Percentiles rank a stretch among this genome's conserved stretches.
These are phyloP conservation scores for Pestalotiopsis sp. DNA, from an alignment of 2,329 filamentous ascomycete species.

Conservation along the genomic window DNA sequence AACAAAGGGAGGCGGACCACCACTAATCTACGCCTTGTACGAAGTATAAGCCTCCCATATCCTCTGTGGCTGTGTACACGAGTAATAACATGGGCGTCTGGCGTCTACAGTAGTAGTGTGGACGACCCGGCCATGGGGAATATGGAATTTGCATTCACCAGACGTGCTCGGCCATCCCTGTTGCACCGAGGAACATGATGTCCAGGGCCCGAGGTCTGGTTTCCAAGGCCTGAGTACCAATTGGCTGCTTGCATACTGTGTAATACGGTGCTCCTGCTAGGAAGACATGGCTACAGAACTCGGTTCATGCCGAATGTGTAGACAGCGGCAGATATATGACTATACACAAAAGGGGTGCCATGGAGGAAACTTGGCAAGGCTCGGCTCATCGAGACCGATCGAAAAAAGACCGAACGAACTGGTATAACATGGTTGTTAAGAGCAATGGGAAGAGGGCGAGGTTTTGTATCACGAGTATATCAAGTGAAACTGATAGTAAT, in stretches of 20 bases:
- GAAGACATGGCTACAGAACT: not conserved
- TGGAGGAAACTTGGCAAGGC: not conserved
- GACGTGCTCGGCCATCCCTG: not conserved
- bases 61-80: not conserved
- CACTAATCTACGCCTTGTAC: too few relatives aligned
- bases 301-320: not conserved
- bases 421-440: not conserved
- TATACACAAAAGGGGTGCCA: not conserved
- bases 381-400: not conserved
- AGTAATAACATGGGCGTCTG: not conserved
- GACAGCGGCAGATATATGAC: not conserved
- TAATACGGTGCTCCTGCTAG: not conserved
- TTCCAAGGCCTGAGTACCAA: not conserved
- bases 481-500: too few relatives aligned
- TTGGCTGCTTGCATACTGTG: not conserved
- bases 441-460: not conserved
- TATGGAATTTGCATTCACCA: not conserved
- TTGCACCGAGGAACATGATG: too few relatives aligned
- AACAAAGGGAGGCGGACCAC: too few relatives aligned
- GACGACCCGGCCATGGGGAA: too few relatives aligned
- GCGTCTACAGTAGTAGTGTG: not conserved
- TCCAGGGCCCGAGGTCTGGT: not conserved
- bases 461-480: not conserved
- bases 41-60: too few relatives aligned
- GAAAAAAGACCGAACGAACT: not conserved